phyloP scores from a whole-genome alignment of 805 yeast species.

The Maudiozyma pseudohumilis region DNA sequence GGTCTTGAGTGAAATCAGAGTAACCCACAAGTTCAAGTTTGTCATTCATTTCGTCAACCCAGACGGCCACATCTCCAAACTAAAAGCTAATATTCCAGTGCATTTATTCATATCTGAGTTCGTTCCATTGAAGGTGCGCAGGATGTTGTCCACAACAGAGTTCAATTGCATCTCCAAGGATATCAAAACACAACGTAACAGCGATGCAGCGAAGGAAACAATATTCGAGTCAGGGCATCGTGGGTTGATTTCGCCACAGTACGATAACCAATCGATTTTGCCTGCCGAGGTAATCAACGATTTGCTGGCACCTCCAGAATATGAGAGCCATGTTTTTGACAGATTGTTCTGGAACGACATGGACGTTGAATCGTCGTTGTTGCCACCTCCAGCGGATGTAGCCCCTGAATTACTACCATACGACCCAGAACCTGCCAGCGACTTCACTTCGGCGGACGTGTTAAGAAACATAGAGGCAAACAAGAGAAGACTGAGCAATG shows the following conservation, averaged over 20 bases:
- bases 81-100: slow-evolving; percentile 83
- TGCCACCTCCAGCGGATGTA: neutral
- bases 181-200: slow-evolving; percentile 1
- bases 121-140: slow-evolving; percentile 44
- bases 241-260: neutral
- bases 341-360: slow-evolving; percentile 1
- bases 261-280: neutral
- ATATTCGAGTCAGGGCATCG: slow-evolving; percentile 1
- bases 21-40: slow-evolving; percentile 81
- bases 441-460: neutral
- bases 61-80: slow-evolving; percentile 87
- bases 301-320: slow-evolving; percentile 73
- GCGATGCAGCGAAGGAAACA: neutral
- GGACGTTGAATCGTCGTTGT: slow-evolving; percentile 3
- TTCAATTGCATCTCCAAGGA: neutral
- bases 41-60: slow-evolving; percentile 70
- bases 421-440: neutral
- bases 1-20: slow-evolving; percentile 57
- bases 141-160: slow-evolving; percentile 2
- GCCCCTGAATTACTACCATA: neutral
- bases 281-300: slow-evolving; percentile 19
- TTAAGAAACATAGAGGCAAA: neutral
- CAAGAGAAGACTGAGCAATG: slow-evolving; percentile 1
- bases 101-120: slow-evolving; percentile 71
- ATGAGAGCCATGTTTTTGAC: slow-evolving; percentile 66